These are phyloP conservation scores for Thinopyrum elongatum DNA, from an alignment of 176 grass and related monocot species.

Conservation along the genomic window DNA sequence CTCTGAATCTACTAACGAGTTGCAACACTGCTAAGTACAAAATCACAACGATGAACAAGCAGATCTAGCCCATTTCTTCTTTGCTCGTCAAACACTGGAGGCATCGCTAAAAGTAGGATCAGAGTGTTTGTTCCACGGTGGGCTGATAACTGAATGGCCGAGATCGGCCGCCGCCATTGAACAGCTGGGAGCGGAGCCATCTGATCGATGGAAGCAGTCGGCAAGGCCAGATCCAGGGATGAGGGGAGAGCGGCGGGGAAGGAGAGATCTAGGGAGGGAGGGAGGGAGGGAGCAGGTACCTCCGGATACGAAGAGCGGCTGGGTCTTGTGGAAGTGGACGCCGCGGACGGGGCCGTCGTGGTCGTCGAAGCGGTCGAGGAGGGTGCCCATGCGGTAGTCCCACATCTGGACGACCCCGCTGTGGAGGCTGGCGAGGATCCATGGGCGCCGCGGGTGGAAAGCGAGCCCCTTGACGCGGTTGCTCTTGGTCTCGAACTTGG, in stretches of 20 bases:
- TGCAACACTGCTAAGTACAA: background rate
- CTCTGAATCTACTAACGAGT: background rate
- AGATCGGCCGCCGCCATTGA: background rate
- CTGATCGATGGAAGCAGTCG: background rate
- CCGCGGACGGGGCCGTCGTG: conserved; percentile 86
- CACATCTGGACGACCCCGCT: conserved; percentile 93
- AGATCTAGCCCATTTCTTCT: background rate
- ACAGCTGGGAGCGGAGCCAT: background rate
- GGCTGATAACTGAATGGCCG: background rate
- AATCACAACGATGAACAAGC: background rate
- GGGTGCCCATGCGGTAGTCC: conserved; percentile 94
- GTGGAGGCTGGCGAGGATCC: conserved; percentile 90
- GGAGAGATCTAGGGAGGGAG: background rate
- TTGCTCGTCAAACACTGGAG: background rate
- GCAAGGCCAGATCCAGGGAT: background rate
- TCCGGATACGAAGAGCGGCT: conserved; percentile 96
- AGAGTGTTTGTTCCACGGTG: background rate
- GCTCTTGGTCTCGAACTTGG: conserved; percentile 93
- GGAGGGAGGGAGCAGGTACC: conserved; percentile 21
- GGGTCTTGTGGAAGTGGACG: conserved; percentile 84
- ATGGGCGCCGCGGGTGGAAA: conserved; percentile 81
- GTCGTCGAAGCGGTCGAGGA: conserved; percentile 94
- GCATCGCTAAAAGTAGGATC: background rate
- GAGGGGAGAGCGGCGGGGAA: too few relatives aligned
- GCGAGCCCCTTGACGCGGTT: conserved; percentile 82